Evolutionary conservation across 176 grass and related monocot species (phyloP).

Genomic region (Oryza meridionalis): DNA sequence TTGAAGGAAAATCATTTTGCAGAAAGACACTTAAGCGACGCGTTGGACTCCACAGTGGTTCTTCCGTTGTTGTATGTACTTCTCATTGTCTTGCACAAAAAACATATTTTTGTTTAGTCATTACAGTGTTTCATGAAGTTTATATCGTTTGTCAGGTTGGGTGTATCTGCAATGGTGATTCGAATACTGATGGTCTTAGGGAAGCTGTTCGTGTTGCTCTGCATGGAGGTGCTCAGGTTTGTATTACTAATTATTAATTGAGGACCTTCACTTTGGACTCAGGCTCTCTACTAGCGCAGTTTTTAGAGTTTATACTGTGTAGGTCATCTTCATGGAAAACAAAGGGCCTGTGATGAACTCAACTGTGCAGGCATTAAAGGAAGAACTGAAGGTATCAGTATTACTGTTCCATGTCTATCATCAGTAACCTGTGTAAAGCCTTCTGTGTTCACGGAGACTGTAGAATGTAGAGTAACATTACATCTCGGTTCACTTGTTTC

Average conservation of each 20-base stretch:
- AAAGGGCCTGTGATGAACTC: conserved; percentile 32
- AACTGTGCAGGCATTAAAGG: conserved; percentile 35
- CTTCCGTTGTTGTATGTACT: conserved; percentile 46
- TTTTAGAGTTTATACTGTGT: conserved; percentile 33
- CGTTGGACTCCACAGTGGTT: conserved; percentile 30
- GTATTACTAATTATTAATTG: conserved; percentile 21
- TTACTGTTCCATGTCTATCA: not conserved
- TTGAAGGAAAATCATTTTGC: conserved; percentile 56
- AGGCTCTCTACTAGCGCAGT: conserved; percentile 6
- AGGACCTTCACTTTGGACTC: not conserved
- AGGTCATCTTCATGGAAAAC: conserved; percentile 54
- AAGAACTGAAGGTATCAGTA: conserved; percentile 49
- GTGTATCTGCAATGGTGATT: conserved; percentile 47
- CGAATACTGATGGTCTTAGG: conserved; percentile 47
- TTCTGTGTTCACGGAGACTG: not conserved
- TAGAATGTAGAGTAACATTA: not conserved
- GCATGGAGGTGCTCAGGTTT: conserved; percentile 46
- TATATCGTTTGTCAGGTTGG: conserved; percentile 43
- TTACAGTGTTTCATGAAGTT: not conserved
- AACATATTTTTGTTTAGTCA: conserved; percentile 9
- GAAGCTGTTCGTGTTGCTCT: conserved; percentile 39
- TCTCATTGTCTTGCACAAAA: not conserved
- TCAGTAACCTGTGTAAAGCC: conserved; percentile 34
- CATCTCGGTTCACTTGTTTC: conserved; percentile 31
- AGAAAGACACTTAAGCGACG: conserved; percentile 46